phyloP scores from a whole-genome alignment of 257 asterid species.

The Lycium ferocissimum region DNA sequence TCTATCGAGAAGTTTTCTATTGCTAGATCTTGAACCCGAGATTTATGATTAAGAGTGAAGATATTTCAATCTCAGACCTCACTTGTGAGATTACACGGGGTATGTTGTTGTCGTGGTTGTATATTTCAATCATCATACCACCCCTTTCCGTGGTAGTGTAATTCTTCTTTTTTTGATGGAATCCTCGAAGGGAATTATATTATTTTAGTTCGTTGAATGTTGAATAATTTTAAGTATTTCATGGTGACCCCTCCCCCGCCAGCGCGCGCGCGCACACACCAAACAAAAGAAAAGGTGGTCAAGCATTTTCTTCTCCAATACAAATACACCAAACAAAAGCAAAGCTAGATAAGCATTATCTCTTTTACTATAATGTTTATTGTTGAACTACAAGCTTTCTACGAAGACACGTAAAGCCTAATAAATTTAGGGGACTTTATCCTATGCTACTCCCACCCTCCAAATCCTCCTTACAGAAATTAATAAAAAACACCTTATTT shows the following conservation, averaged over 20 bases:
- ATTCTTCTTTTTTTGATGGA: background rate
- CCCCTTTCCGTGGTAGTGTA: background rate
- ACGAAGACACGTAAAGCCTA: background rate
- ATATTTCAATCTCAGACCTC: no score
- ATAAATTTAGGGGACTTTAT: background rate
- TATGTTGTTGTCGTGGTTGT: no score
- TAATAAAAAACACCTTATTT: no score
- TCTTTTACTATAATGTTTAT: no score
- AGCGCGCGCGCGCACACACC: background rate
- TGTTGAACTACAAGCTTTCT: slow-evolving; percentile 10
- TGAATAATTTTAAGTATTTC: background rate
- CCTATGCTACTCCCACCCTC: background rate
- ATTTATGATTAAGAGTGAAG: background rate
- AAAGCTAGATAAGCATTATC: no score
- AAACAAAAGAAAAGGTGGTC: background rate
- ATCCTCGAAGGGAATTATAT: background rate
- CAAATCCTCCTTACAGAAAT: no score
- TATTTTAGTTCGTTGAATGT: background rate
- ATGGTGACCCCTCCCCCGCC: background rate
- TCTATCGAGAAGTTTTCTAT: background rate
- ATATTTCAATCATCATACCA: background rate
- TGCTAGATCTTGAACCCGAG: background rate
- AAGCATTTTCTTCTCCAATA: no score
- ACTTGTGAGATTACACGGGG: no score
- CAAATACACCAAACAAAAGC: no score